Conservation (phyloP, 108 stramenopile species). For the Nitzschia inconspicua region DNA sequence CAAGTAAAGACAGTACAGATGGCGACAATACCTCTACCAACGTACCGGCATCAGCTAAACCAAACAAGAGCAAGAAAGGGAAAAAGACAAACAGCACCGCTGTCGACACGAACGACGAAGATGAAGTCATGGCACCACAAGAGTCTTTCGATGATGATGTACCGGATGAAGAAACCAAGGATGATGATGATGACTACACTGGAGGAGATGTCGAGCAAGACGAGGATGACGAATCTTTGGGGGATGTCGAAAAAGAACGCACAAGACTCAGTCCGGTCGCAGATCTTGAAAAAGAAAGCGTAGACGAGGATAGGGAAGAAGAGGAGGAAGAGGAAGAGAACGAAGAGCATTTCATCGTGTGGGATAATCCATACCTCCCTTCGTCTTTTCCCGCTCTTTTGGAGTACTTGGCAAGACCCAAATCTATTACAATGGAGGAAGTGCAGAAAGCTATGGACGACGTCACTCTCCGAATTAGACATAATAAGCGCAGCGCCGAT, state of each 20-base stretch:
- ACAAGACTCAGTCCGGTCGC: constrained; percentile 3
- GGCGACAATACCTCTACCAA: neutral
- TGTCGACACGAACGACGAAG: neutral
- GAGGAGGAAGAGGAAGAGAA: constrained; percentile 31
- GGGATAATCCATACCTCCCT: constrained; percentile 41
- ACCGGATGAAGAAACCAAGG: neutral
- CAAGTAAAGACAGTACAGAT: neutral
- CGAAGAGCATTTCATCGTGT: constrained; percentile 19
- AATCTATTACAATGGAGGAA: constrained; percentile 19
- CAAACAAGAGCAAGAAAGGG: neutral
- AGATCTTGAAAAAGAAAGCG: neutral
- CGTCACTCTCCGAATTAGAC: constrained; percentile 6
- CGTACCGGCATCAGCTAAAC: neutral
- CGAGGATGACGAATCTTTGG: constrained; percentile 24
- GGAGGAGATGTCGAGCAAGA: constrained; percentile 17
- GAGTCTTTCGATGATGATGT: neutral
- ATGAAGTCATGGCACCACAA: neutral
- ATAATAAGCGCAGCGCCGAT: constrained; percentile 13
- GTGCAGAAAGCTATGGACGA: constrained; percentile 30
- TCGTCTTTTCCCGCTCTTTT: constrained; percentile 21
- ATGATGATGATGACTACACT: constrained; percentile 1
- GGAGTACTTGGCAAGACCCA: constrained; percentile 31
- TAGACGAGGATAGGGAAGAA: constrained; percentile 12
- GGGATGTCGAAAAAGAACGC: constrained; percentile 25
- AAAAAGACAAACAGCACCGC: neutral